These are phyloP conservation scores for Plasmopara halstedii DNA, from an alignment of 352 stramenopile species.

Conservation along the genomic window DNA sequence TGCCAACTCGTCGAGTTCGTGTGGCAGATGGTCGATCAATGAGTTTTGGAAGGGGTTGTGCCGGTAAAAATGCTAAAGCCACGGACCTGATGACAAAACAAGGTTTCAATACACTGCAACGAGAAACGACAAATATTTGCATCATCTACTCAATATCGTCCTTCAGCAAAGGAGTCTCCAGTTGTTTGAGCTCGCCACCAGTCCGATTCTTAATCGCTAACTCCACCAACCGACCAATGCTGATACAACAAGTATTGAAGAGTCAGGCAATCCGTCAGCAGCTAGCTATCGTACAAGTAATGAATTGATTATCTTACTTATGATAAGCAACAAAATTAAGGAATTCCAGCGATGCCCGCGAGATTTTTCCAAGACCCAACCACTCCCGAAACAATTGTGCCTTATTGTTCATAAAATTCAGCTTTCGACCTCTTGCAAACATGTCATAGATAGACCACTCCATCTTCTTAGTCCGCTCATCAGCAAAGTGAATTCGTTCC, in stretches of 20 bases:
- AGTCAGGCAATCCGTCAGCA: background rate
- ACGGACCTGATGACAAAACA: constrained; percentile 18
- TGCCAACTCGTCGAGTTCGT: constrained; percentile 25
- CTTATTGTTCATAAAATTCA: constrained; percentile 82
- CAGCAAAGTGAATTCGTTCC: constrained; percentile 79
- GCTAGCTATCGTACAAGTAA: background rate
- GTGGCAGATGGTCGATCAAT: constrained; percentile 22
- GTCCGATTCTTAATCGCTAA: constrained; percentile 70
- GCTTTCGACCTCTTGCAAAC: constrained; percentile 68
- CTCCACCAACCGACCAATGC: constrained; percentile 75
- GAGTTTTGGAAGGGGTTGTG: constrained; percentile 20
- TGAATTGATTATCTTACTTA: constrained; percentile 43
- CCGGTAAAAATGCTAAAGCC: constrained; percentile 20
- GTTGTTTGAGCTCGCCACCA: constrained; percentile 39
- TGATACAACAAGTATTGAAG: constrained; percentile 10
- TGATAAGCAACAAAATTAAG: constrained; percentile 84
- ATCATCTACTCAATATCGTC: constrained; percentile 52
- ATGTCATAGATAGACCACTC: constrained; percentile 77
- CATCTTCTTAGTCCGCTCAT: constrained; percentile 76
- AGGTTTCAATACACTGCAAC: background rate
- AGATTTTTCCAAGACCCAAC: constrained; percentile 54
- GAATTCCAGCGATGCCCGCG: constrained; percentile 72
- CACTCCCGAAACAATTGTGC: constrained; percentile 60
- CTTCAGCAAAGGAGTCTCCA: constrained; percentile 45
- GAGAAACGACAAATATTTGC: background rate